Evolutionary conservation across 192 early-diverging fungal species (phyloP).

Genomic region (Gryganskiella cystojenkinii): DNA sequence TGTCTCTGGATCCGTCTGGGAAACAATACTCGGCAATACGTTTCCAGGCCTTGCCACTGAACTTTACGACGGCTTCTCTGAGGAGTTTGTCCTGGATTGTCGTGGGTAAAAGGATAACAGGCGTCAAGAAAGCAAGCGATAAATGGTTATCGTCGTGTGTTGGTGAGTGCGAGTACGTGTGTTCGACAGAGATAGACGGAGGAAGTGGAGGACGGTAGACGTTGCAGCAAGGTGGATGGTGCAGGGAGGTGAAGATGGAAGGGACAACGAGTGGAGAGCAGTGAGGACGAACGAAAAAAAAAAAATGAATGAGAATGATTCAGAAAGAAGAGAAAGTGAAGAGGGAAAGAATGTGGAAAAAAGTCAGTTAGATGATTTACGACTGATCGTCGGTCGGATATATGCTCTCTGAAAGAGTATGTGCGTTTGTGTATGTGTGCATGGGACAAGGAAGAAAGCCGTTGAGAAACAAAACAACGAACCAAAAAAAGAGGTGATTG

Average conservation of each 20-base stretch:
- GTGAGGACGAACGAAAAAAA: too few species aligned
- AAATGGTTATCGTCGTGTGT: too few species aligned
- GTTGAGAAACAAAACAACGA: background rate
- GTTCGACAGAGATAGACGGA: too few species aligned
- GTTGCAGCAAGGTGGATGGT: too few species aligned
- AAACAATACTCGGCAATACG: constrained; percentile 47
- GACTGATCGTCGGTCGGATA: too few species aligned
- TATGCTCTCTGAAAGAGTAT: background rate
- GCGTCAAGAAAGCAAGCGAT: too few species aligned
- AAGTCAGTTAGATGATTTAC: background rate
- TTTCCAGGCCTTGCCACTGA: constrained; percentile 47
- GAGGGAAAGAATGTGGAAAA: background rate
- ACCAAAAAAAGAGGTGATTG: background rate
- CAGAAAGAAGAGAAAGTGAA: background rate
- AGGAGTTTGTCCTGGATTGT: constrained; percentile 35
- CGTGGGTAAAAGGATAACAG: too few species aligned
- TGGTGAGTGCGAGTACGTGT: too few species aligned
- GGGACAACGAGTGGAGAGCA: background rate
- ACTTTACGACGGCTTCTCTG: constrained; percentile 30
- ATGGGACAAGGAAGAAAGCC: background rate
- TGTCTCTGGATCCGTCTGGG: constrained; percentile 41
- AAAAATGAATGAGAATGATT: background rate
- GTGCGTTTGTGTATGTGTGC: background rate
- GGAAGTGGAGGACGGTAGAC: too few species aligned
- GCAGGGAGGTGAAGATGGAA: too few species aligned